A percentile compares a stretch with the other conserved stretches of the same genome.
Evolutionary conservation across 345 rosid species (phyloP).

Genomic region (Ceriops tagal): DNA sequence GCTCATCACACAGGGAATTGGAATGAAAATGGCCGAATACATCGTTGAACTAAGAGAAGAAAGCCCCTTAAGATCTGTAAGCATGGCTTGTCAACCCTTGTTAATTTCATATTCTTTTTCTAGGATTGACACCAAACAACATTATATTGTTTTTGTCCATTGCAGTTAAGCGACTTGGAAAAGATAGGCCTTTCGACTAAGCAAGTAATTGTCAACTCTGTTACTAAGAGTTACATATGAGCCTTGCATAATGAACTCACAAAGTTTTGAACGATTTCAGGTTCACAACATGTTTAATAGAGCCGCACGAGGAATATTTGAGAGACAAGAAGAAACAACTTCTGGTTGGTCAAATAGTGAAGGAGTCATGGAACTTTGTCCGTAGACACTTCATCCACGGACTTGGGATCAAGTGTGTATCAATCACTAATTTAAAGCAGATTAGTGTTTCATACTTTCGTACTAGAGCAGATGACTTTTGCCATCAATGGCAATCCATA

Average conservation of each 20-base stretch:
- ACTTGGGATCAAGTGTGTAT: not conserved
- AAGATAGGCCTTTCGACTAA: constrained; percentile 86
- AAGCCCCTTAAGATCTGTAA: constrained; percentile 65
- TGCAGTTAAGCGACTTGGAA: constrained; percentile 72
- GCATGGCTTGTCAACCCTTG: not conserved
- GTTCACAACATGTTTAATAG: constrained; percentile 54
- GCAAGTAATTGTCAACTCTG: constrained; percentile 37
- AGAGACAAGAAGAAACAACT: constrained; percentile 10
- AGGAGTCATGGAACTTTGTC: not conserved
- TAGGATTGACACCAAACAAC: not conserved
- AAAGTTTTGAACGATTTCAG: constrained; percentile 21
- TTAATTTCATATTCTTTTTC: not conserved
- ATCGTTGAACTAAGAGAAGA: constrained; percentile 61
- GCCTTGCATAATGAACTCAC: not conserved
- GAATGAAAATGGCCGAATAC: constrained; percentile 69
- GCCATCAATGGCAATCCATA: too few species aligned
- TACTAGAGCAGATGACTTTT: too few species aligned
- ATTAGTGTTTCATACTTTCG: too few species aligned
- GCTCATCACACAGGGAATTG: constrained; percentile 59
- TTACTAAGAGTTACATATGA: too few species aligned
- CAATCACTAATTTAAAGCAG: not conserved
- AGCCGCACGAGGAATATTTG: constrained; percentile 58
- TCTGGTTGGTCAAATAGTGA: not conserved
- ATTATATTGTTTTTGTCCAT: not conserved
- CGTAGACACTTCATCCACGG: constrained; percentile 2